These are phyloP conservation scores for Aspergillus sp. DNA, from an alignment of 2,329 filamentous ascomycete species.

Conservation along the genomic window DNA sequence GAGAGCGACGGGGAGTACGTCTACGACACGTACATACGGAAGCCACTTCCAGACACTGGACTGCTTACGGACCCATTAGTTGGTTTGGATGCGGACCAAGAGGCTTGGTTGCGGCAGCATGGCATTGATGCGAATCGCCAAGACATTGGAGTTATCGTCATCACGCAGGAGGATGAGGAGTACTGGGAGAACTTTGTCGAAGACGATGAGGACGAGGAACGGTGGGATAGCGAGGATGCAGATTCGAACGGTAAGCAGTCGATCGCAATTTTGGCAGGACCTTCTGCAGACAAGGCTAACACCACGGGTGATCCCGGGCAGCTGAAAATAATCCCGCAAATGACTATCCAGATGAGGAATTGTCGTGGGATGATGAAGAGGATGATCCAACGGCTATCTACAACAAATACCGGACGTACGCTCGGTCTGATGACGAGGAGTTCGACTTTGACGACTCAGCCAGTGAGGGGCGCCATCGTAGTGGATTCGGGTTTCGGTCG, in stretches of 20 bases:
- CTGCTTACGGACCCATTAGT: slow-evolving; percentile 39
- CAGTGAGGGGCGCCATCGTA: slow-evolving; percentile 30
- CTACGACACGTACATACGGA: slow-evolving; percentile 63
- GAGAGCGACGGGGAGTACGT: slow-evolving; percentile 58
- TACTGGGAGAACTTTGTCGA: slow-evolving; percentile 60
- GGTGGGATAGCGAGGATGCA: slow-evolving; percentile 62
- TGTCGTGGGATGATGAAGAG: slow-evolving; percentile 51
- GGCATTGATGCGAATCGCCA: slow-evolving; percentile 34
- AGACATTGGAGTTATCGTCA: slow-evolving; percentile 46
- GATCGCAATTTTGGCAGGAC: not conserved
- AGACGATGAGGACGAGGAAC: slow-evolving; percentile 56
- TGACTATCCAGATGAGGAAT: slow-evolving; percentile 54
- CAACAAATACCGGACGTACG: slow-evolving; percentile 42
- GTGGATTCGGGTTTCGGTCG: slow-evolving; percentile 23
- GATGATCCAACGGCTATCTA: slow-evolving; percentile 43
- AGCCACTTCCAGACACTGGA: slow-evolving; percentile 40
- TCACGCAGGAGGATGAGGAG: slow-evolving; percentile 48
- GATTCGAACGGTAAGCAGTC: slow-evolving; percentile 58
- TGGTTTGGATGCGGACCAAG: slow-evolving; percentile 30
- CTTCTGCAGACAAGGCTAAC: not conserved
- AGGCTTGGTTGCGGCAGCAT: slow-evolving; percentile 29
- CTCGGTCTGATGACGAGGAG: slow-evolving; percentile 48
- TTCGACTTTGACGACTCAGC: slow-evolving; percentile 44
- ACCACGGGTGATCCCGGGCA: slow-evolving; percentile 23
- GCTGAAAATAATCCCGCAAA: slow-evolving; percentile 54